Evolutionary conservation across 192 early-diverging fungal genomes (phyloP), one percentile per base, ranked within the genome.

Genomic region (Entomortierella chlamydospora): DNA sequence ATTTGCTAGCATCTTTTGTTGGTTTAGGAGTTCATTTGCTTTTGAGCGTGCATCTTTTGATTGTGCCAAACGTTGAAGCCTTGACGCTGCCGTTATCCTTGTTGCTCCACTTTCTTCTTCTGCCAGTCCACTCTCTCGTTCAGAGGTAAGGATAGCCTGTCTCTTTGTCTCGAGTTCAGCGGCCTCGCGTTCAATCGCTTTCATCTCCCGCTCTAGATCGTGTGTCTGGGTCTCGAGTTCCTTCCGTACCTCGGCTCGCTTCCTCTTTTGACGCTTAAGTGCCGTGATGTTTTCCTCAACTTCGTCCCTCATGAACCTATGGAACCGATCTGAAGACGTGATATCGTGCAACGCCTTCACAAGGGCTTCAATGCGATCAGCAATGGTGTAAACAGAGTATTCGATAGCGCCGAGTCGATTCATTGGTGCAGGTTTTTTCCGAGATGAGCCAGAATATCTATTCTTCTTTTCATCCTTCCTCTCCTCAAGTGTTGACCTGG

Each of bases 321-420:
- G 76, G 34, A 79, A 79, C 18, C 61, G 61, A 17, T 60, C 51
- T 17, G 76, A 79, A 4, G 68, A 53, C 1, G 54, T 70, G 50
- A 79, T 70, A 51, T 79, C 76, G 23, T 79, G 76, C 30, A 70
- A 31, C 0, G 76, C 76, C 49, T 79, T 79, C 22, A 70, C 67
- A 9, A 79, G 43, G 2, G 76, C 76, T 25, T 79, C 68, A 41
- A 79, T 66, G 12, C 76, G 61, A 31, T 79, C 68, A 6, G 68
- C 49, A 7, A 61, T 52, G 0, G 76, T 70, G 42, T 66, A 79
- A 11, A 39, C 25, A 29, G 76, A 70, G 34, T 79, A 79, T 50
- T 79, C 76, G 6, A 64, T 60, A 10, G 57, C 33, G 0, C 61
- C 76, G 0, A 79, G 63, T 13, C 73, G 73, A 33, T 39, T 31